Conservation (phyloP, 1,284 basidiomycete species). For the Apiotrichum siamense region DNA sequence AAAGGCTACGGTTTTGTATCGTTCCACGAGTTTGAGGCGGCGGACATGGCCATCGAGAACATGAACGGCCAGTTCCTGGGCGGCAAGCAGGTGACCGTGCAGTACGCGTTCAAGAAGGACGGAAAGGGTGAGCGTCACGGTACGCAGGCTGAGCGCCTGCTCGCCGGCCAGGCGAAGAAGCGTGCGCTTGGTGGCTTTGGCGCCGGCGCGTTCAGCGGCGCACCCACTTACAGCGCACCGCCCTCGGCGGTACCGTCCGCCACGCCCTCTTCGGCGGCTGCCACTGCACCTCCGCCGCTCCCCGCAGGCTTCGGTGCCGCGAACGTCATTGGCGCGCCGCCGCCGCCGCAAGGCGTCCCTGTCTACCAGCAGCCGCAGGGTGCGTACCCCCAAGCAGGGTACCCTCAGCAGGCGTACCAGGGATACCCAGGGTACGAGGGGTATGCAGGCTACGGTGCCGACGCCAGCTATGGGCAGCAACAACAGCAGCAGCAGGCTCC, state of each 20-base stretch:
- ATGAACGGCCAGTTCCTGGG: constrained; percentile 97
- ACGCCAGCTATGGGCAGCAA: constrained; percentile 18
- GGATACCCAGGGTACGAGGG: constrained; percentile 14
- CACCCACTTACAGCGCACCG: constrained; percentile 23
- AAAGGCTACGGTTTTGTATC: constrained; percentile 97
- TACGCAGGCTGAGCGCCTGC: constrained; percentile 85
- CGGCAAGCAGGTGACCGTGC: constrained; percentile 94
- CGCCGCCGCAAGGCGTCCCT: constrained; percentile 8
- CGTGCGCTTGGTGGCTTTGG: constrained; percentile 19
- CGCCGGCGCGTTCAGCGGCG: constrained; percentile 49
- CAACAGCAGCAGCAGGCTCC: constrained; percentile 19
- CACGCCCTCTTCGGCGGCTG: constrained; percentile 32
- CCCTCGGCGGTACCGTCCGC: constrained; percentile 36
- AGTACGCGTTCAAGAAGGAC: constrained; percentile 98
- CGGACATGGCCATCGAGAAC: constrained; percentile 90
- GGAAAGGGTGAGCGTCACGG: constrained; percentile 97
- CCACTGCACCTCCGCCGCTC: constrained; percentile 4
- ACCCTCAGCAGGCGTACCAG: constrained; percentile 9
- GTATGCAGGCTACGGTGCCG: neutral
- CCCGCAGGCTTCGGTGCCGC: constrained; percentile 49
- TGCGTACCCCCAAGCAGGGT: constrained; percentile 18
- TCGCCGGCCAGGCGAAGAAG: constrained; percentile 82
- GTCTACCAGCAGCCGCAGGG: constrained; percentile 12
- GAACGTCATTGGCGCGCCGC: constrained; percentile 18
- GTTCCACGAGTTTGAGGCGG: constrained; percentile 94